These are phyloP conservation scores for Pseudonectria buxi DNA, from an alignment of 2,329 filamentous ascomycete genomes.

Conservation along the genomic window DNA sequence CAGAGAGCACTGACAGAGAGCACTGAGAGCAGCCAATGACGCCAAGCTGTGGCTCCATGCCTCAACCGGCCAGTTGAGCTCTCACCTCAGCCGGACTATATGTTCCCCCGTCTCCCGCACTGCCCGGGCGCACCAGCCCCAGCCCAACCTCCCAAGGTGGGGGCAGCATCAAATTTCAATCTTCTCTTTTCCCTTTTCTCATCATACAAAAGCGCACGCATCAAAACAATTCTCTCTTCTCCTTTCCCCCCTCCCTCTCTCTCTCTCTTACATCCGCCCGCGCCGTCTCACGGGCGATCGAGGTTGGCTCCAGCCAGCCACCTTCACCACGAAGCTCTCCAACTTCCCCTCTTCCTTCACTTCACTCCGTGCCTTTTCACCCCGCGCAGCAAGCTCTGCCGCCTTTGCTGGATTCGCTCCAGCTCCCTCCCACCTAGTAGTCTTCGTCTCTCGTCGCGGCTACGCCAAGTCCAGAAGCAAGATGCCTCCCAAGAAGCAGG, in stretches of 20 bases:
- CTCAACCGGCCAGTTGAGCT: too few relatives aligned
- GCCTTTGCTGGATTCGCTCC: slow-evolving; percentile 43
- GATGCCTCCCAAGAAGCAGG: slow-evolving; percentile 94
- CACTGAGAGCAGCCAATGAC: slow-evolving; percentile 25
- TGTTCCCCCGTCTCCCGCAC: not conserved
- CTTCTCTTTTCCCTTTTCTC: slow-evolving; percentile 19
- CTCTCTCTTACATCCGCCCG: slow-evolving; percentile 3
- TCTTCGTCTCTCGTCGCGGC: slow-evolving; percentile 43
- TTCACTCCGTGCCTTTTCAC: slow-evolving; percentile 46
- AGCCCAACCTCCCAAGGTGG: slow-evolving; percentile 20
- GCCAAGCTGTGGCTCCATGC: slow-evolving; percentile 3
- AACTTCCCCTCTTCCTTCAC: slow-evolving; percentile 38
- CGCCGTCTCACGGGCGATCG: slow-evolving; percentile 14
- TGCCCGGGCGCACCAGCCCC: slow-evolving; percentile 13
- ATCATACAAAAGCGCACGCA: slow-evolving; percentile 17
- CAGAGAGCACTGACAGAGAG: too few relatives aligned
- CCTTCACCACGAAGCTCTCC: slow-evolving; percentile 38
- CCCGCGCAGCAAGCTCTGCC: slow-evolving; percentile 62
- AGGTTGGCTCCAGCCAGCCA: slow-evolving; percentile 38
- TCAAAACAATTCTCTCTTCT: slow-evolving; percentile 17
- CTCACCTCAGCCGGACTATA: too few relatives aligned
- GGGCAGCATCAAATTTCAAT: slow-evolving; percentile 24
- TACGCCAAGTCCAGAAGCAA: slow-evolving; percentile 60
- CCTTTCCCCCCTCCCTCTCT: slow-evolving; percentile 16
- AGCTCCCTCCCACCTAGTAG: slow-evolving; percentile 44